A percentile compares a stretch with the other conserved stretches of the same genome.
Evolutionary conservation across 1,284 basidiomycete species (phyloP).

Genomic region (Abortiporus biennis): DNA sequence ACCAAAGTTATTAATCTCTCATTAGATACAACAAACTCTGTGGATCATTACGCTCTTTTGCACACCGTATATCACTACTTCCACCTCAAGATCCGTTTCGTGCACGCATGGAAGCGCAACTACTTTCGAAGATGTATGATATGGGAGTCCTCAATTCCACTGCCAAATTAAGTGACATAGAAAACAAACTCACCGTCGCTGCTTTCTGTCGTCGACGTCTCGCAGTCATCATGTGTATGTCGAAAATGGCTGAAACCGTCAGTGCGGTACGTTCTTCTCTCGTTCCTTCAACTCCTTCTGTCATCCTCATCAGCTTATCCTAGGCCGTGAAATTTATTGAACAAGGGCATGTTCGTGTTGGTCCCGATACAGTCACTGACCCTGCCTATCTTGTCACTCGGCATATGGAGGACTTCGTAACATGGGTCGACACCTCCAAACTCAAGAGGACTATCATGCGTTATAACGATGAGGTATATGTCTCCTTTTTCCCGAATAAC

Average conservation of each 20-base stretch:
- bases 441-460: slow-evolving; percentile 93
- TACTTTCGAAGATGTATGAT: slow-evolving; percentile 96
- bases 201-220: slow-evolving; percentile 90
- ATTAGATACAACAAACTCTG: slow-evolving; percentile 92
- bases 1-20: slow-evolving; percentile 7
- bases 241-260: slow-evolving; percentile 95
- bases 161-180: slow-evolving; percentile 86
- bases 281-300: slow-evolving; percentile 5
- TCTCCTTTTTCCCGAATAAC: not conserved
- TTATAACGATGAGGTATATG: slow-evolving; percentile 92
- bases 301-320: not conserved
- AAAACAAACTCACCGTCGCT: slow-evolving; percentile 93
- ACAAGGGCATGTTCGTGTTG: slow-evolving; percentile 96
- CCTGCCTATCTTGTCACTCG: slow-evolving; percentile 96
- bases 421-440: slow-evolving; percentile 98
- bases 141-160: slow-evolving; percentile 84
- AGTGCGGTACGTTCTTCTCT: slow-evolving; percentile 66
- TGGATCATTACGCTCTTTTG: slow-evolving; percentile 80
- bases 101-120: slow-evolving; percentile 75
- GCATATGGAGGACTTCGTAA: slow-evolving; percentile 99
- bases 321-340: slow-evolving; percentile 97
- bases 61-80: slow-evolving; percentile 84
- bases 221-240: slow-evolving; percentile 88
- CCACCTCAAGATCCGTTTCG: slow-evolving; percentile 91
- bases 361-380: slow-evolving; percentile 93